phyloP scores from a whole-genome alignment of 2,329 filamentous ascomycete genomes.

The Tympanopsis confertula region DNA sequence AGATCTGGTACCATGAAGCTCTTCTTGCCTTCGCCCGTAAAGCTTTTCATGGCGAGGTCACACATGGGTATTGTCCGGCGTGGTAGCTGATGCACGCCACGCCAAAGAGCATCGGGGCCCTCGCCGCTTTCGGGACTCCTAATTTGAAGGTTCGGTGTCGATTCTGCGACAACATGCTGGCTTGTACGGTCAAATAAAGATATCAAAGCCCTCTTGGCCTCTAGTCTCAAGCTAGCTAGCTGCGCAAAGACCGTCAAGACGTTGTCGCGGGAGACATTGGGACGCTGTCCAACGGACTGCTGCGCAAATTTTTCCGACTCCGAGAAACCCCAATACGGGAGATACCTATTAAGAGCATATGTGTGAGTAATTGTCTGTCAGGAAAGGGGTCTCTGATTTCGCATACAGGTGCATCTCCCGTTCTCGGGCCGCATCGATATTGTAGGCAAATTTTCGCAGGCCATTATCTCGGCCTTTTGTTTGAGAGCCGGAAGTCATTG shows the following conservation, averaged over 20 bases:
- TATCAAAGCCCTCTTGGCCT: slow-evolving; percentile 11
- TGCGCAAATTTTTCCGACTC: not conserved
- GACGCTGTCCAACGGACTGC: not conserved
- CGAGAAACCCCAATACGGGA: not conserved
- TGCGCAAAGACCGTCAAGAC: slow-evolving; percentile 13
- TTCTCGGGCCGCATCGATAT: not conserved
- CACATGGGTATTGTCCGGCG: not conserved
- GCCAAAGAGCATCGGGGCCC: not conserved
- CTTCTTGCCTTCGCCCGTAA: too few species aligned
- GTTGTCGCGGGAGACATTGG: slow-evolving; percentile 1
- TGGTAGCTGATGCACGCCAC: not conserved
- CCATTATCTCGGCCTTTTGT: not conserved
- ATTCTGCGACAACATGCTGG: slow-evolving; percentile 16
- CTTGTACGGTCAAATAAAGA: slow-evolving; percentile 12
- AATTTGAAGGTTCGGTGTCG: slow-evolving; percentile 9
- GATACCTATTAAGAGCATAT: too few species aligned
- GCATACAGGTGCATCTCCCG: not conserved
- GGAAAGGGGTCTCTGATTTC: not conserved
- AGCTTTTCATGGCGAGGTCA: too few species aligned
- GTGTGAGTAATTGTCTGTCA: not conserved
- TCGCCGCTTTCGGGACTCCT: not conserved
- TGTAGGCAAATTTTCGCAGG: not conserved
- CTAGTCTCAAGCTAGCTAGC: slow-evolving; percentile 11
- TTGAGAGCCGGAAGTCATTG: too few species aligned
- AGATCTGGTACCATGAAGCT: too few species aligned